Percentiles rank a stretch among this genome's conserved stretches.
Conservation (phyloP, 2,329 filamentous ascomycete genomes). For the Microsporum audouinii region DNA sequence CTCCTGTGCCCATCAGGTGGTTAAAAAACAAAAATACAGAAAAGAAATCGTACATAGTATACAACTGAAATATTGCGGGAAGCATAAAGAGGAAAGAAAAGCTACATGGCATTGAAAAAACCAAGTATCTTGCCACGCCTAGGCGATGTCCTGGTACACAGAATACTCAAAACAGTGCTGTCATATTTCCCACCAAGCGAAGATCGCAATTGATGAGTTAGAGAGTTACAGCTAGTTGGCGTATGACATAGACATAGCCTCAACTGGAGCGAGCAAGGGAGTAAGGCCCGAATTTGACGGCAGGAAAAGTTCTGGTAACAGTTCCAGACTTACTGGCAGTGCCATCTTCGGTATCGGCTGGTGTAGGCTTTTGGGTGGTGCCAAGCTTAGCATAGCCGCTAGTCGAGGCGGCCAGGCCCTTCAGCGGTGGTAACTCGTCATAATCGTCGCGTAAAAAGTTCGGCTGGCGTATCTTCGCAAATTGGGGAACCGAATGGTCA, state of each 20-base stretch:
- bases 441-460: not conserved
- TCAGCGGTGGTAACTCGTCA: not conserved
- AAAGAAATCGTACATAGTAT: not conserved
- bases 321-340: not conserved
- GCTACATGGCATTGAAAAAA: not conserved
- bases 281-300: not conserved
- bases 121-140: not conserved
- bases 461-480: not conserved
- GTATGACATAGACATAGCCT: not conserved
- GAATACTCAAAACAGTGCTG: not conserved
- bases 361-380: not conserved
- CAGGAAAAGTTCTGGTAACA: not conserved
- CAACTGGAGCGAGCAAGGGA: not conserved
- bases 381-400: not conserved
- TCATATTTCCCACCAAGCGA: not conserved
- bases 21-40: not conserved
- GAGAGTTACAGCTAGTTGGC: not conserved
- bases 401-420: not conserved
- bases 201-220: not conserved
- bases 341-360: not conserved
- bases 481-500: not conserved
- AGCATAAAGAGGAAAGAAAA: not conserved
- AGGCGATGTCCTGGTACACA: not conserved
- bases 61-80: not conserved
- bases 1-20: not conserved